Evolutionary conservation across 345 rosid species (phyloP).

Genomic region (Eucalyptus coolabah): DNA sequence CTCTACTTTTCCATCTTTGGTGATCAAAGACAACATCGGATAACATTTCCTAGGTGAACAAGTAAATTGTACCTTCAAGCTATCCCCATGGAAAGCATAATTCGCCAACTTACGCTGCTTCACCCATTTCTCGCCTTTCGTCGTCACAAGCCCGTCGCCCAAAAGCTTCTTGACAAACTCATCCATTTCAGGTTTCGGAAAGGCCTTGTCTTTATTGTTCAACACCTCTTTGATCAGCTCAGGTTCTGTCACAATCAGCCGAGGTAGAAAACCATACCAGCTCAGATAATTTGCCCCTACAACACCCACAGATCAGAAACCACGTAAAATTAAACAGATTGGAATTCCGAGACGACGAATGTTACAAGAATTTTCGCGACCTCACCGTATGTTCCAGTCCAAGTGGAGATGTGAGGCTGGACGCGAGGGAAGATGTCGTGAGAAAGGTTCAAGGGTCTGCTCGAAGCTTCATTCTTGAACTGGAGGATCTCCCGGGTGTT

Average conservation of each 20-base stretch:
- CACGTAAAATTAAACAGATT: not conserved
- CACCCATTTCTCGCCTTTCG: constrained; percentile 27
- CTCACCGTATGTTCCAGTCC: constrained; percentile 13
- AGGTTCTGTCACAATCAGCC: constrained; percentile 19
- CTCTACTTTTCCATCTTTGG: not conserved
- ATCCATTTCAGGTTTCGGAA: not conserved
- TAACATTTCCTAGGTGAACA: not conserved
- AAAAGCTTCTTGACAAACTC: not conserved
- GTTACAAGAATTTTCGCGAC: not conserved
- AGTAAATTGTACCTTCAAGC: constrained; percentile 14
- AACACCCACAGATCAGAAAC: not conserved
- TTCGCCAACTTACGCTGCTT: constrained; percentile 32
- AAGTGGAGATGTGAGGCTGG: constrained; percentile 8
- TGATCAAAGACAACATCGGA: not conserved
- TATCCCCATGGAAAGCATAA: constrained; percentile 31
- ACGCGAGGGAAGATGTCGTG: constrained; percentile 5
- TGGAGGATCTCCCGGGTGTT: not conserved
- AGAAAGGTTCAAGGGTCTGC: constrained; percentile 5
- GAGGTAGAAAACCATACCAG: constrained; percentile 23
- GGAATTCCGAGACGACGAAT: not conserved
- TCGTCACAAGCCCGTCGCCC: constrained; percentile 22
- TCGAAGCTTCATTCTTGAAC: not conserved
- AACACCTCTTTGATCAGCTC: constrained; percentile 29
- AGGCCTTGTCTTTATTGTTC: constrained; percentile 10
- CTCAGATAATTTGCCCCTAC: constrained; percentile 16